Base-by-base conservation (phyloP, 2,329 filamentous ascomycete genomes). In the Alternaria angustiovoidea region DNA sequence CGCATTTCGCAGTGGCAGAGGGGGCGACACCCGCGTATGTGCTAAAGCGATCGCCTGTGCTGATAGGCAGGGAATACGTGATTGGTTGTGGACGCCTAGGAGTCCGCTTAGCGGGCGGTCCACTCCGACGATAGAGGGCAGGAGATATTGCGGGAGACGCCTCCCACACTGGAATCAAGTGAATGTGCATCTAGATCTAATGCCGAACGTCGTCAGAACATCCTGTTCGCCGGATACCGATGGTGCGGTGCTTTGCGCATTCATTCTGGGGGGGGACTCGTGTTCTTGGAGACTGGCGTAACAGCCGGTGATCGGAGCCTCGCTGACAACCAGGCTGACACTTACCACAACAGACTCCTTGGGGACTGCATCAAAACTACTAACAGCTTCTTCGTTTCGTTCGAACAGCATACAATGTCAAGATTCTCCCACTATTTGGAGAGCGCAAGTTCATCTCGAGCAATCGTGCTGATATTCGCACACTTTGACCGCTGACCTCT, bases 211-310 rank as follows among this genome's bases (percentile, higher is more conserved):
- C 34, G 51, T 55, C 60, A 57, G 34, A 42, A 51, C 12, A 36
- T 51, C 47, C 51, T 60, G 34, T 61, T 73, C 72, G 74, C 72
- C 66, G 71, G 65, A 62, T 68, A 62, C 74, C 74, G 74, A 69
- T 62, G 60, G 54, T 54, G 59, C 58, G 55, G 53, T 62, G 56
- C 57, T 54, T 12, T 52, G 57, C 52, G 57, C 43, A 43, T 41
- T 8, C 43, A 46, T 24, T 41, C 46, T 24, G 52, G 44, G 44
- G 44, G 44, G 22, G 38, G 28, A 20, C 34, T 39, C 34, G 34
- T 39, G 48, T 39, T 48, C 34, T 28, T 14, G 34, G 16, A 24
- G 22, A 20, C 20, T 39, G 7, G 38, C 38, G 18, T 28, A 34
- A 14, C 11, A 48, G 44, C 48, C 48, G 48, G 32, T 51, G 30